A percentile compares a stretch with the other conserved stretches of the same genome.
Evolutionary conservation across 345 rosid genomes (phyloP).

Genomic region (Gossypium turneri): DNA sequence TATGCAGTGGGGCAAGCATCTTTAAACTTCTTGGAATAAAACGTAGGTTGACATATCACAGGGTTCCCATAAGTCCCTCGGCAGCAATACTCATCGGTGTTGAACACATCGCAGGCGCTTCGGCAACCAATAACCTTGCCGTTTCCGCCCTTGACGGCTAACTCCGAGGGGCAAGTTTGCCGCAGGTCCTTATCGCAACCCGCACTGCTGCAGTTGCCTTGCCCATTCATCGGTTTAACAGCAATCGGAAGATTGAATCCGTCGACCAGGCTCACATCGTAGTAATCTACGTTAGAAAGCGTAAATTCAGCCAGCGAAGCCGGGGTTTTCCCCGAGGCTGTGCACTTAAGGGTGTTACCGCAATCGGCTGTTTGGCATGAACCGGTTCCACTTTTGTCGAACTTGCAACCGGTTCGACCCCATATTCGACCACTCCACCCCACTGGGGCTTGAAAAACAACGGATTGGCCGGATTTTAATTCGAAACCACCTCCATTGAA

Average conservation of each 20-base stretch:
- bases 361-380: conserved; percentile 73
- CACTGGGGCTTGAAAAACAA: conserved; percentile 48
- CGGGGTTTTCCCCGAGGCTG: conserved; percentile 59
- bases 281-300: conserved; percentile 40
- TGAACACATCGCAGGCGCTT: conserved; percentile 89
- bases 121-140: conserved; percentile 67
- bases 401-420: conserved; percentile 82
- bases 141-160: conserved; percentile 37
- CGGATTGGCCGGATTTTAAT: conserved; percentile 60
- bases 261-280: conserved; percentile 91
- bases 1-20: conserved; percentile 77
- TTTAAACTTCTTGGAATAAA: conserved; percentile 74
- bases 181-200: conserved; percentile 69
- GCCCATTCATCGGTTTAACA: conserved; percentile 57
- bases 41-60: conserved; percentile 51
- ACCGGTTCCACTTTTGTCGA: conserved; percentile 59
- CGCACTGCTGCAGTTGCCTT: conserved; percentile 55
- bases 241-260: conserved; percentile 73
- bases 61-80: conserved; percentile 63
- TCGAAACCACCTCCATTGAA: conserved; percentile 53
- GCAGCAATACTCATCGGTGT: conserved; percentile 87
- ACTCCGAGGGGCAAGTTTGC: conserved; percentile 54
- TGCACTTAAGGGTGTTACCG: conserved; percentile 53
- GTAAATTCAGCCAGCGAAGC: conserved; percentile 87
- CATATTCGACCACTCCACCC: conserved; percentile 88